These are phyloP conservation scores for Melastoma candidum DNA, from an alignment of 441 rosid genomes.

Conservation along the genomic window DNA sequence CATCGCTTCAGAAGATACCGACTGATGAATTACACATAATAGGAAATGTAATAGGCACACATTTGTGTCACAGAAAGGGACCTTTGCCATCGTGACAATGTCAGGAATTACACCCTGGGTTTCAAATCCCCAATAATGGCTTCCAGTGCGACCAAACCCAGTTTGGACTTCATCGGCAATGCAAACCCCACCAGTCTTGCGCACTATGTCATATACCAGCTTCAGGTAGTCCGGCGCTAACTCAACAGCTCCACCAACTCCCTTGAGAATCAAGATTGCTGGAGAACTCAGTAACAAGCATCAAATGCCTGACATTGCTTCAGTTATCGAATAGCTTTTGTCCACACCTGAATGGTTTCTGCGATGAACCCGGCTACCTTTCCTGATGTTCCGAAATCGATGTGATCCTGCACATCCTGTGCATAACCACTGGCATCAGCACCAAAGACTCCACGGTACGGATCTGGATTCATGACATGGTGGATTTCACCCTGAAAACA, in stretches of 20 bases:
- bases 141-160: slow-evolving; percentile 87
- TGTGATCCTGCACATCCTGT: slow-evolving; percentile 82
- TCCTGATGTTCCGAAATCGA: slow-evolving; percentile 82
- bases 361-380: slow-evolving; percentile 86
- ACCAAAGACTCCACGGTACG: slow-evolving; percentile 77
- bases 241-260: slow-evolving; percentile 93
- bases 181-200: slow-evolving; percentile 81
- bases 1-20: neutral
- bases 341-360: slow-evolving; percentile 80
- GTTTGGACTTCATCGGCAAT: slow-evolving; percentile 96
- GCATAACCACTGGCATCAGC: slow-evolving; percentile 67
- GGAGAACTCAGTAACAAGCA: neutral
- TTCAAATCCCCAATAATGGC: slow-evolving; percentile 88
- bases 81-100: slow-evolving; percentile 98
- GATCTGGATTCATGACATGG: slow-evolving; percentile 90
- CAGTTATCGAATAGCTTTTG: slow-evolving; percentile 4
- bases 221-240: slow-evolving; percentile 85
- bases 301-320: slow-evolving; percentile 1
- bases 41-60: neutral
- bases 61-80: slow-evolving; percentile 10
- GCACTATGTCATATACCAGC: slow-evolving; percentile 64
- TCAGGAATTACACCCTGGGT: slow-evolving; percentile 90
- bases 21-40: neutral
- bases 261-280: slow-evolving; percentile 28
- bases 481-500: slow-evolving; percentile 75